Base-by-base conservation (phyloP, 73 alveolate genomes). In the Paramecium caudatum region DNA sequence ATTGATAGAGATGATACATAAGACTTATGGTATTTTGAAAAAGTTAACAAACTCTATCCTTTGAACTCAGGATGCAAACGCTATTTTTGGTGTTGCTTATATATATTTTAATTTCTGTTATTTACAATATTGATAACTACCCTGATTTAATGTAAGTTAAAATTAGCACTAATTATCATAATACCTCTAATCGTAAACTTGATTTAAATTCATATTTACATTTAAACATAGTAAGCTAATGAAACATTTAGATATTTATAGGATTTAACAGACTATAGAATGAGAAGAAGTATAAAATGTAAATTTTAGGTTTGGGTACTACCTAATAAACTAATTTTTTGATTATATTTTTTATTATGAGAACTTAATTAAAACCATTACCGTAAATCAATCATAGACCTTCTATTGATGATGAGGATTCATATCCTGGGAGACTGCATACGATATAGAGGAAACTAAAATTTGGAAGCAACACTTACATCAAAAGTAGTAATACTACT, bases 401-500 rank as follows among this genome's bases (percentile, higher is more conserved):
- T 3, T 37, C 69, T 74, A 3, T 74, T 41, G 70, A 74, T 74
- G 88, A 74, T 0, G 88, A 74, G n/a, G 83, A 65, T 16, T 65
- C 83, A 3, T 65, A 32, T 43, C 88, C 88, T 27, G 88, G 88
- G n/a, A 30, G 88, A 74, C 32, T 74, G 47, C 88, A 74, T 43
- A 39, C 69, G 3, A 17, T 41, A 15, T 17, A 74, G 10, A 30
- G 88, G 43, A 74, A 74, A 47, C 43, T 74, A 45, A 74, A 74
- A 41, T 41, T 74, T 37, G 68, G 88, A 41, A 74, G 88, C 47
- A 74, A 37, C 43, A 74, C 88, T 0, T 74, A 41, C 5, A 43
- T 74, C 36, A 74, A 34, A 2, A 21, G 55, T 37, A 41, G 33
- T 74, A 39, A 30, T 41, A 27, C 47, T 21, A 43, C 69, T 23